Evolutionary conservation across 2,329 filamentous ascomycete species (phyloP).

Genomic region (Karstenula rhodostoma): DNA sequence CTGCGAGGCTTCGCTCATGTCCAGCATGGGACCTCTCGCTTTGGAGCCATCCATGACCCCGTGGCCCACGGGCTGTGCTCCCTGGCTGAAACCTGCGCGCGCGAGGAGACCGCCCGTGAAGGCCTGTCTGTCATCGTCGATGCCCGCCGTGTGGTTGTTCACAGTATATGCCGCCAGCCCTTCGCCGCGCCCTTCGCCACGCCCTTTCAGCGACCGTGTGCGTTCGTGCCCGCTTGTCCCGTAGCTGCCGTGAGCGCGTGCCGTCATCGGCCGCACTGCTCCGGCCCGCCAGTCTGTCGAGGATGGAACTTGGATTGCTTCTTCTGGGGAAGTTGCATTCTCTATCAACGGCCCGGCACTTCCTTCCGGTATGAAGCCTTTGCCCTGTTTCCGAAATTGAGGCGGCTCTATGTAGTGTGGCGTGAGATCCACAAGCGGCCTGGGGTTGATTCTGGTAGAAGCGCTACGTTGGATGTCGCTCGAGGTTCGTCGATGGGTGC

Average conservation of each 20-base stretch:
- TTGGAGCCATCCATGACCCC: slow-evolving; percentile 57
- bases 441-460: slow-evolving; percentile 58
- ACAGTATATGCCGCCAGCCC: slow-evolving; percentile 43
- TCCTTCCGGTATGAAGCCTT: slow-evolving; percentile 54
- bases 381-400: slow-evolving; percentile 62
- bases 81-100: slow-evolving; percentile 51
- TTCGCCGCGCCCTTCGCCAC: slow-evolving; percentile 46
- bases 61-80: slow-evolving; percentile 48
- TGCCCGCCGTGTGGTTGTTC: slow-evolving; percentile 42
- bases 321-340: slow-evolving; percentile 55
- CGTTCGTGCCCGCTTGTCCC: slow-evolving; percentile 41
- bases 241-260: slow-evolving; percentile 37
- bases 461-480: slow-evolving; percentile 55
- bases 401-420: slow-evolving; percentile 71
- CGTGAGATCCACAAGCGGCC: slow-evolving; percentile 74
- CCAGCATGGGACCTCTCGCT: slow-evolving; percentile 56
- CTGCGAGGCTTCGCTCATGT: slow-evolving; percentile 51
- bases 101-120: slow-evolving; percentile 57
- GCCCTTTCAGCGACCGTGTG: slow-evolving; percentile 44
- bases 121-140: slow-evolving; percentile 44
- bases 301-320: slow-evolving; percentile 53
- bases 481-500: slow-evolving; percentile 41
- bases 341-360: slow-evolving; percentile 55
- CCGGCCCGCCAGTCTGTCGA: slow-evolving; percentile 56
- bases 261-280: slow-evolving; percentile 26